A percentile compares a stretch with the other conserved stretches of the same genome.
phyloP scores from a whole-genome alignment of 139 green algal species.

The Haematococcus lacustris region DNA sequence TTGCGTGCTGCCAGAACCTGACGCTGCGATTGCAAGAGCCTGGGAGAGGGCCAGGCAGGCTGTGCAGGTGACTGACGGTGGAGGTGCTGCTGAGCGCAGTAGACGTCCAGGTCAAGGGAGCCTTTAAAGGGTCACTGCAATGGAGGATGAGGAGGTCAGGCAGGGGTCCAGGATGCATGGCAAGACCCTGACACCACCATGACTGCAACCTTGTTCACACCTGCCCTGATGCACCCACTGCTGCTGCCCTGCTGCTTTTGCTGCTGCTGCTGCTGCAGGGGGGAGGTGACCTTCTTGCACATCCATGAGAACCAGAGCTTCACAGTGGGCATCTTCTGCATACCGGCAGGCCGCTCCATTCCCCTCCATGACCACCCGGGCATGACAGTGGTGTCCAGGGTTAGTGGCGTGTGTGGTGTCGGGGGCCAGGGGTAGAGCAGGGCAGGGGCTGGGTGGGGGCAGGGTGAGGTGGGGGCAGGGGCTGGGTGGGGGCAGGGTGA shows the following conservation, averaged over 20 bases:
- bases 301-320: constrained; percentile 66
- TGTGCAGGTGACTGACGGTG: too few species aligned
- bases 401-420: too few species aligned
- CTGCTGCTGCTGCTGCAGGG: background rate
- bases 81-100: too few species aligned
- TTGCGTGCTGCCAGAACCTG: too few species aligned
- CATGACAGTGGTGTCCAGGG: constrained; percentile 31
- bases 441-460: too few species aligned
- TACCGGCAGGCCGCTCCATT: constrained; percentile 51
- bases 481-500: too few species aligned
- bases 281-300: constrained; percentile 68
- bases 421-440: too few species aligned
- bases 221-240: background rate
- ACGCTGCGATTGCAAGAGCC: too few species aligned
- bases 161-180: background rate
- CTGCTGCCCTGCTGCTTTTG: background rate
- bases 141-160: background rate
- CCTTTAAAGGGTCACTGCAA: background rate
- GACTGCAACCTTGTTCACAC: background rate
- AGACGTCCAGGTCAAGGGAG: too few species aligned
- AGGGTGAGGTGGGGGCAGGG: too few species aligned
- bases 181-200: background rate
- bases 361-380: constrained; percentile 87
- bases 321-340: constrained; percentile 76
- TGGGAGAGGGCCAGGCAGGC: too few species aligned